Conservation (phyloP, 139 green algal genomes). For the Bryopsis sp. region DNA sequence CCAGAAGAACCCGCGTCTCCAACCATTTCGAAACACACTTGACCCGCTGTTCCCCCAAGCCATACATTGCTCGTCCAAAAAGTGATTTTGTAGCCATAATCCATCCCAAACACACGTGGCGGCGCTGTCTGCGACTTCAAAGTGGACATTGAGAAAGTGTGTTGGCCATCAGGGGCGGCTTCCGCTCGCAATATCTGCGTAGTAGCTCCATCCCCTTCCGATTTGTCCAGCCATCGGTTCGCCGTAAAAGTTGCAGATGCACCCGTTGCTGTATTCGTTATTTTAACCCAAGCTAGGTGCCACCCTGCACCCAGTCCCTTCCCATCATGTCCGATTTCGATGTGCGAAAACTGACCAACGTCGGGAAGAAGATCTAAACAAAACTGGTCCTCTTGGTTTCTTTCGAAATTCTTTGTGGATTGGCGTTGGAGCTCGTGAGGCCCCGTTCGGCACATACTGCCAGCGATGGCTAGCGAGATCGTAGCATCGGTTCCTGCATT, state of each 20-base stretch:
- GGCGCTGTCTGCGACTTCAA: no score
- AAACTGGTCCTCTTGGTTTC: slow-evolving; percentile 30
- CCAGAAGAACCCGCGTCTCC: slow-evolving; percentile 46
- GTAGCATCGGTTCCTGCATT: slow-evolving; percentile 41
- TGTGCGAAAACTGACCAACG: slow-evolving; percentile 30
- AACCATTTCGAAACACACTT: slow-evolving; percentile 64
- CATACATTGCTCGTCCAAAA: not conserved
- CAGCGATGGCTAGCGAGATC: slow-evolving; percentile 26
- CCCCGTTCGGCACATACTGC: not conserved
- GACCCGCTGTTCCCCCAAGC: slow-evolving; percentile 21
- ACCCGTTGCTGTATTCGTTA: slow-evolving; percentile 35
- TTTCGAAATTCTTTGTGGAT: not conserved
- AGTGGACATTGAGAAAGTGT: no score
- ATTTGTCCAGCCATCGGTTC: not conserved
- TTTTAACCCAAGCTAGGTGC: slow-evolving; percentile 43
- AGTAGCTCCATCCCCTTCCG: not conserved
- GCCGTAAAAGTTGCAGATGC: not conserved
- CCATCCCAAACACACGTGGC: no score
- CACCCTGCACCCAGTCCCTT: slow-evolving; percentile 43
- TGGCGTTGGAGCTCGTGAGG: not conserved
- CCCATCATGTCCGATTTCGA: slow-evolving; percentile 52
- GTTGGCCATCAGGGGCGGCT: no score
- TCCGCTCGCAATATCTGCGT: not conserved
- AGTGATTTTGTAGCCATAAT: not conserved
- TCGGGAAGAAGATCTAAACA: slow-evolving; percentile 31